A percentile compares a stretch with the other conserved stretches of the same genome.
phyloP scores from a whole-genome alignment of 192 early-diverging fungal species.

The Coemansia sp. region DNA sequence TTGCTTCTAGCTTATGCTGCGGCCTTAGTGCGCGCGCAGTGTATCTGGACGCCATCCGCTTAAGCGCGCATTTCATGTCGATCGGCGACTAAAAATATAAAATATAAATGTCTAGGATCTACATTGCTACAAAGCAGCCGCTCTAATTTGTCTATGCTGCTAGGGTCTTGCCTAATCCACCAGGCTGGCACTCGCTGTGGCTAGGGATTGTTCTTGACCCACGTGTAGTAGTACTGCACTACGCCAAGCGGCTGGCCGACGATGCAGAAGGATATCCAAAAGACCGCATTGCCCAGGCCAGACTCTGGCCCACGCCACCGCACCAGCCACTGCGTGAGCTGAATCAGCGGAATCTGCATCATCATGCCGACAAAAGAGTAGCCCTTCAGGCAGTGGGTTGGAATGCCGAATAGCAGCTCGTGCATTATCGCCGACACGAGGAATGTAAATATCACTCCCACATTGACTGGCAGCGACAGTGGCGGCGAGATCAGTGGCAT shows the following conservation, averaged over 20 bases:
- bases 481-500: constrained; percentile 74
- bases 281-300: constrained; percentile 74
- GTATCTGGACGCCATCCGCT: not conserved
- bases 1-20: not conserved
- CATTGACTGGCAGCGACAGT: constrained; percentile 56
- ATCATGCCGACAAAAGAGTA: constrained; percentile 83
- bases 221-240: constrained; percentile 73
- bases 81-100: not conserved
- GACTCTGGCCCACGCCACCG: constrained; percentile 69
- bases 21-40: not conserved
- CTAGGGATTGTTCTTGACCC: constrained; percentile 58
- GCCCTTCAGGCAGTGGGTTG: constrained; percentile 77
- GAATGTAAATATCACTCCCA: constrained; percentile 69
- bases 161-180: not conserved
- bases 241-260: constrained; percentile 77
- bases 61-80: not conserved
- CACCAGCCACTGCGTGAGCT: constrained; percentile 66
- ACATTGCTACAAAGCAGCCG: not conserved
- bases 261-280: constrained; percentile 82
- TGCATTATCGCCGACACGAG: constrained; percentile 84
- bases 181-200: not conserved
- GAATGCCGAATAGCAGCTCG: constrained; percentile 84
- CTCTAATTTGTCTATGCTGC: not conserved
- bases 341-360: constrained; percentile 75
- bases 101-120: not conserved